Conservation (phyloP, 148 eudicot genomes). For the Fagopyrum homotropicum region DNA sequence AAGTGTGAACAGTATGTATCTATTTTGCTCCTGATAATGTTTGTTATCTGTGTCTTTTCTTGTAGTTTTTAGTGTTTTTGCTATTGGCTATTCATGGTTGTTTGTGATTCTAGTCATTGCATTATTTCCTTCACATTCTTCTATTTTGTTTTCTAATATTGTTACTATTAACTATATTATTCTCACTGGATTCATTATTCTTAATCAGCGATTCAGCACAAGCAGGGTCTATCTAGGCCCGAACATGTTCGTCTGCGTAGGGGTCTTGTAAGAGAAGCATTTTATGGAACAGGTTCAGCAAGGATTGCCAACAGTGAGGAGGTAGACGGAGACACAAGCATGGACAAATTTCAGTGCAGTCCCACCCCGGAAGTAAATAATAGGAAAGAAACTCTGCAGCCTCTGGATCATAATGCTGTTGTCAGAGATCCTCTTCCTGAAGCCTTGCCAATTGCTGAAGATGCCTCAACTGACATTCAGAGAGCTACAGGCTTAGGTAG, state of each 20-base stretch:
- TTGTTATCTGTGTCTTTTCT: no score
- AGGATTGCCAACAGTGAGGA: slow-evolving; percentile 36
- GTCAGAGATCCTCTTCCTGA: slow-evolving; percentile 53
- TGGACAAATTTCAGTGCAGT: slow-evolving; percentile 8
- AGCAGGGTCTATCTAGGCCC: slow-evolving; percentile 18
- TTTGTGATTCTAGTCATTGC: background rate
- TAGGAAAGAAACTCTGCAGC: no score
- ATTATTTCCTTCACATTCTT: background rate
- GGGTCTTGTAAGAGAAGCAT: slow-evolving; percentile 28
- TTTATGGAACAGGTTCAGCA: slow-evolving; percentile 10
- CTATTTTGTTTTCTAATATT: background rate
- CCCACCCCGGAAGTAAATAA: slow-evolving; percentile 28
- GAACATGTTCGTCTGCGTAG: slow-evolving; percentile 27
- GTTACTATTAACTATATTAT: background rate
- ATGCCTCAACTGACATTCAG: slow-evolving; percentile 13
- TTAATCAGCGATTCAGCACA: slow-evolving; percentile 26
- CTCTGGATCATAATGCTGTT: background rate
- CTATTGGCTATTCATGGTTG: background rate
- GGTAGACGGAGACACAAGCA: slow-evolving; percentile 9
- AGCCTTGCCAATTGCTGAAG: slow-evolving; percentile 28
- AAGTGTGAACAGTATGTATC: background rate
- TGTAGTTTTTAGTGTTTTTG: background rate
- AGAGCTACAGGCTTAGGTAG: background rate
- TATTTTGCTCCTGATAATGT: background rate
- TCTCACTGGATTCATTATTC: background rate